phyloP scores from a whole-genome alignment of 83 land plant species.

The Thuja plicata region DNA sequence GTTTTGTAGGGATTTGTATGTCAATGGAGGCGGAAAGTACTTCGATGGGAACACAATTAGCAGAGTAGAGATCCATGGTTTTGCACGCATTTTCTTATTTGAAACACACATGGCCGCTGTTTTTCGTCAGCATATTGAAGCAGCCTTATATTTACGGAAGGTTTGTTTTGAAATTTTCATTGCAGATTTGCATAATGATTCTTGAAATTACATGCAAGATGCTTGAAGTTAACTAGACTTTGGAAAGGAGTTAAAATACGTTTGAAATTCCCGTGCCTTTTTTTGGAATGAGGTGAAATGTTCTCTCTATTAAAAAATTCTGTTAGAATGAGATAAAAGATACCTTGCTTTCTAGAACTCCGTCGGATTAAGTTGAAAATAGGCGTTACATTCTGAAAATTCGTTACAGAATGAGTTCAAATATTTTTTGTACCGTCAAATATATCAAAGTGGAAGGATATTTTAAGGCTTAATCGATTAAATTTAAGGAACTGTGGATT shows the following conservation, averaged over 20 bases:
- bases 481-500: neutral
- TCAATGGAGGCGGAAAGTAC: too few species aligned
- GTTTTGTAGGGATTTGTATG: neutral
- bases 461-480: neutral
- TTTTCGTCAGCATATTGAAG: slow-evolving; percentile 7
- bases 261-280: neutral
- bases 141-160: neutral
- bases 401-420: neutral
- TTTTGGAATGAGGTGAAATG: neutral
- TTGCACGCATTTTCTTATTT: slow-evolving; percentile 1
- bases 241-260: neutral
- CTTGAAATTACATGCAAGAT: neutral
- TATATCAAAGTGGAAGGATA: neutral
- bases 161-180: neutral
- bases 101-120: neutral
- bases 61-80: neutral
- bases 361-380: neutral
- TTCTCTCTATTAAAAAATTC: neutral
- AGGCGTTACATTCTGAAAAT: neutral
- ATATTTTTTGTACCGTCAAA: neutral
- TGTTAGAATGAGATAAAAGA: neutral
- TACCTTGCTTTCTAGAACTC: neutral
- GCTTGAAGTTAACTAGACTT: neutral
- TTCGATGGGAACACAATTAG: too few species aligned
- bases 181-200: neutral